Base-by-base conservation (phyloP, 1,284 basidiomycete species). In the Sporisorium sorghi region DNA sequence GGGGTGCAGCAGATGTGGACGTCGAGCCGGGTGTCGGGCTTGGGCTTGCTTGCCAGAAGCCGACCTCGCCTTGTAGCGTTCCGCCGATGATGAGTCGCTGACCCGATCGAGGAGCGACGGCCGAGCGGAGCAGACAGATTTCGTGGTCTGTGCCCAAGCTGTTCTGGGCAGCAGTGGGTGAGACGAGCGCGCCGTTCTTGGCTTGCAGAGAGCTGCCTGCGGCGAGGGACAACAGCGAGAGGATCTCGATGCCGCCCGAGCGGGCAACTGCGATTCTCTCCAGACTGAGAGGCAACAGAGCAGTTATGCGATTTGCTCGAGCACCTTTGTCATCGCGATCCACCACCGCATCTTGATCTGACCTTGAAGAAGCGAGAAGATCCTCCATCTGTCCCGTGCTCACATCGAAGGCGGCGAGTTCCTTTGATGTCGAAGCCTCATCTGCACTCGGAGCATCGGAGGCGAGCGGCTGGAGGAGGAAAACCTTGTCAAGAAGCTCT, bases 1-100 rank as follows among this genome's bases (percentile, higher is more conserved):
- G 87, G 47, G 92, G 86, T 28, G 30, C 32, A n/a, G 30, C 32
- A n/a, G 40, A 21, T 12, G 32, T 15, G 3, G 65, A 48, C 1
- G 32, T 17, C 5, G 40, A 35, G 37, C 10, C 30, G n/a, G 52
- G 56, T 17, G 42, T 50, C 1, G 49, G 10, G 15, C 30, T 24
- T 15, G 53, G 2, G 7, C 50, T 49, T 11, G 58, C 57, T 3
- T 43, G 52, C 94, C 66, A 80, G 26, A 83, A 60, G 4, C 63
- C 73, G 15, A 83, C 28, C 23, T 81, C 79, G 28, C 81, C 81
- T 32, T 73, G 63, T 17, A 61, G 35, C 3, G 78, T 78, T 15
- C 67, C 76, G 12, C 76, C 78, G 4, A 80, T 37, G 59, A 80
- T 68, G 39, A 69, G 63, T 19, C 66, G 64, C 9, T 56, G 56